phyloP scores from a whole-genome alignment of 768 basidiomycete genomes.

The Neoboletus subvelutipes region DNA sequence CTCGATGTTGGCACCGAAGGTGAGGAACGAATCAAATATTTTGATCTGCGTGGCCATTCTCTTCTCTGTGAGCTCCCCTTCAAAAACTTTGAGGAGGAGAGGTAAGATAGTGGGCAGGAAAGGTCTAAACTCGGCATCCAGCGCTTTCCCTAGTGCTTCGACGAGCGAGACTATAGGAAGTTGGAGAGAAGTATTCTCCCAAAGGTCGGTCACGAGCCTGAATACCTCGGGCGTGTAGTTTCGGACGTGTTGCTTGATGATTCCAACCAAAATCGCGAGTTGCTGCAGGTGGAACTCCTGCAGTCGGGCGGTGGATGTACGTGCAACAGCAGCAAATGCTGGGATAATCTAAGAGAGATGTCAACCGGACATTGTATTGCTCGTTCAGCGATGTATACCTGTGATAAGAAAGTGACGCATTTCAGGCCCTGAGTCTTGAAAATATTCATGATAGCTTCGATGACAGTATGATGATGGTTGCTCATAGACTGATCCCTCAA shows the following conservation, averaged over 20 bases:
- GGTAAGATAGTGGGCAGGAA: conserved; percentile 91
- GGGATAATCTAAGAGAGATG: conserved; percentile 72
- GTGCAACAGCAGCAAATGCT: conserved; percentile 87
- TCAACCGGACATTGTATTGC: conserved; percentile 8
- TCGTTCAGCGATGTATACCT: conserved; percentile 46
- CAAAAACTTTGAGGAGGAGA: conserved; percentile 86
- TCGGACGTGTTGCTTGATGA: conserved; percentile 96
- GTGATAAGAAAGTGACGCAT: conserved; percentile 92
- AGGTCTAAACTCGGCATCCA: conserved; percentile 97
- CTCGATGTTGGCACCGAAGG: conserved; percentile 95
- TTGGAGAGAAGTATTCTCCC: conserved; percentile 83
- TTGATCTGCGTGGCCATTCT: conserved; percentile 78
- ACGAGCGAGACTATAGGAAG: conserved; percentile 90
- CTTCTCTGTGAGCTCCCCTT: conserved; percentile 83
- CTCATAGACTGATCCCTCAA: conserved; percentile 86
- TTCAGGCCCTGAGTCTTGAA: conserved; percentile 98
- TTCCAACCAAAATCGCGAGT: conserved; percentile 89
- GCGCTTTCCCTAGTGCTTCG: conserved; percentile 87
- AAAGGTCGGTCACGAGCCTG: conserved; percentile 81
- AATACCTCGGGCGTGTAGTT: conserved; percentile 89
- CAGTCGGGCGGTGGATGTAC: conserved; percentile 73
- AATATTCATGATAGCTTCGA: conserved; percentile 98
- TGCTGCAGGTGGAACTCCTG: conserved; percentile 96
- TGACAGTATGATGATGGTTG: conserved; percentile 87
- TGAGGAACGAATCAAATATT: conserved; percentile 91